These are phyloP conservation scores for Ramaria sp. DNA, from an alignment of 768 basidiomycete species.

Conservation along the genomic window DNA sequence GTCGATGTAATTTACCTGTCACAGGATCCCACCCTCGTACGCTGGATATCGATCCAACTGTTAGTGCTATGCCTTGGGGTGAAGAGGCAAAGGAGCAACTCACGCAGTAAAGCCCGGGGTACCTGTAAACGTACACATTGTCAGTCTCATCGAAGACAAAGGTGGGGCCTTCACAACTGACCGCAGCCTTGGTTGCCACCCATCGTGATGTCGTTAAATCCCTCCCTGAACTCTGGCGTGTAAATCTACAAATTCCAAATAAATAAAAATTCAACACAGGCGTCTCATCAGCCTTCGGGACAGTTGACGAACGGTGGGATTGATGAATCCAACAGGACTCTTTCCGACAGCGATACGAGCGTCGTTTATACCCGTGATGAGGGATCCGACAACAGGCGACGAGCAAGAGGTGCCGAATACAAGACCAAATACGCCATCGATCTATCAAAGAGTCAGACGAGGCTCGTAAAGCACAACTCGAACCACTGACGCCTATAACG, in stretches of 20 bases:
- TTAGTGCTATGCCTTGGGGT: background rate
- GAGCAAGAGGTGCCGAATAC: conserved; percentile 28
- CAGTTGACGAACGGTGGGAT: conserved; percentile 10
- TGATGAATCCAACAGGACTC: conserved; percentile 20
- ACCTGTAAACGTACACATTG: background rate
- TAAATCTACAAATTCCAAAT: conserved; percentile 9
- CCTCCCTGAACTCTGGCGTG: conserved; percentile 18
- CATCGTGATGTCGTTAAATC: conserved; percentile 33
- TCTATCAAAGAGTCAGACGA: background rate
- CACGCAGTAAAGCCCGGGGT: conserved; percentile 8
- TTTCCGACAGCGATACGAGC: conserved; percentile 26
- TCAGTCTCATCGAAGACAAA: background rate
- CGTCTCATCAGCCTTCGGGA: background rate
- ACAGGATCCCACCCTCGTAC: conserved; percentile 8
- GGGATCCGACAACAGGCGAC: conserved; percentile 24
- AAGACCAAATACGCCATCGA: conserved; percentile 21
- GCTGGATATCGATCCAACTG: background rate
- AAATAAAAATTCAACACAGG: background rate
- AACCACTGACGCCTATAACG: conserved; percentile 19
- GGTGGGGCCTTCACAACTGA: too few relatives aligned
- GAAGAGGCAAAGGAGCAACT: background rate
- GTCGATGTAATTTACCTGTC: background rate
- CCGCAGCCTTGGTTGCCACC: conserved; percentile 36
- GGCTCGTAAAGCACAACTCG: background rate
- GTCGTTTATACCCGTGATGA: conserved; percentile 28